Conservation (phyloP, 2,329 filamentous ascomycete genomes). For the Davidsoniella neocaledoniae region DNA sequence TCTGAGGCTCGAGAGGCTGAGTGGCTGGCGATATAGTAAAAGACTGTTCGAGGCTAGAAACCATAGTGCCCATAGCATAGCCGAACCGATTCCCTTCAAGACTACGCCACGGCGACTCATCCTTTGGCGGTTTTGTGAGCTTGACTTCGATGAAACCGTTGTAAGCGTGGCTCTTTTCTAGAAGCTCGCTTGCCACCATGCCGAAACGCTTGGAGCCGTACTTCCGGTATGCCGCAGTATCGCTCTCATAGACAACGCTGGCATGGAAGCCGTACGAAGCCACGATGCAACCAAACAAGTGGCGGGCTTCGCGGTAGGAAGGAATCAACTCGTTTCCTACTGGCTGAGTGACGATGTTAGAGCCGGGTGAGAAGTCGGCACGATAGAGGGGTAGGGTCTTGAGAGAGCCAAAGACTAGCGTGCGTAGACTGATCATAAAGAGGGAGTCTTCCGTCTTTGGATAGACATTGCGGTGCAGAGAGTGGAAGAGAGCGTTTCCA, state of each 20-base stretch:
- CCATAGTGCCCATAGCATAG: conserved; percentile 61
- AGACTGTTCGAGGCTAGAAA: conserved; percentile 64
- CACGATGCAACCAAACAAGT: conserved; percentile 53
- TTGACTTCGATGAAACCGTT: conserved; percentile 25
- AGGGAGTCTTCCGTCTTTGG: conserved; percentile 21
- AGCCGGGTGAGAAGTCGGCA: conserved; percentile 42
- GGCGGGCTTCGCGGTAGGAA: conserved; percentile 14
- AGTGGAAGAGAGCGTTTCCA: conserved; percentile 48
- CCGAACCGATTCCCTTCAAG: conserved; percentile 32
- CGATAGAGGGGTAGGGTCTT: conserved; percentile 44
- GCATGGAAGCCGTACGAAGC: conserved; percentile 84
- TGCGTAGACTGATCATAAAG: conserved; percentile 34
- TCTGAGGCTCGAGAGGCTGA: conserved; percentile 49
- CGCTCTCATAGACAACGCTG: conserved; percentile 75
- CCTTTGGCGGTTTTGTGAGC: conserved; percentile 8
- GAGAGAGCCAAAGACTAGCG: conserved; percentile 40
- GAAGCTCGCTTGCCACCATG: conserved; percentile 63
- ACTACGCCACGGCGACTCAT: conserved; percentile 15
- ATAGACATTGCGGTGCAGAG: conserved; percentile 42
- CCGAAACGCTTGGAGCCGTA: conserved; percentile 65
- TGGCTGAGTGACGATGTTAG: conserved; percentile 24
- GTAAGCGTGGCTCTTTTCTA: conserved; percentile 39
- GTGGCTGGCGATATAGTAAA: conserved; percentile 69
- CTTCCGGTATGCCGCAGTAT: conserved; percentile 63
- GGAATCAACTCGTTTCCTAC: conserved; percentile 18